Evolutionary conservation across 371 early-diverging fungal species (phyloP).

Genomic region (Mortierella sp.): DNA sequence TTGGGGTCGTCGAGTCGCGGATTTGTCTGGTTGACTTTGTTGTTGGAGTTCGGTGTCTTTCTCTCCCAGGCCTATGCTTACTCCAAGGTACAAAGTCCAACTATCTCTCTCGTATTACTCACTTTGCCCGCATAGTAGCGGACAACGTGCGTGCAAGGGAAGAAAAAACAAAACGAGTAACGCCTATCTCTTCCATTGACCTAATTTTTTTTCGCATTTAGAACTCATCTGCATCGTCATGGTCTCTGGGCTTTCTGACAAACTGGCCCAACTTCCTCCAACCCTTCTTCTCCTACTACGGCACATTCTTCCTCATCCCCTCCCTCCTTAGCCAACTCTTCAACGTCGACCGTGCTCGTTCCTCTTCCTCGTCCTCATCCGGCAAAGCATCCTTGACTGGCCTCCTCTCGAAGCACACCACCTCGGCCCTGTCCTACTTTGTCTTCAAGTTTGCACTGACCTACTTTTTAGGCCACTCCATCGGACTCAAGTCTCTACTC

Average conservation of each 20-base stretch:
- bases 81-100: neutral
- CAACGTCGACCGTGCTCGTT: slow-evolving; percentile 15
- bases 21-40: slow-evolving; percentile 22
- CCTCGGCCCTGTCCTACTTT: slow-evolving; percentile 37
- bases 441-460: slow-evolving; percentile 45
- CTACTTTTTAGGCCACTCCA: slow-evolving; percentile 20
- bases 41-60: slow-evolving; percentile 13
- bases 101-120: neutral
- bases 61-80: neutral
- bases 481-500: slow-evolving; percentile 1
- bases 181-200: neutral
- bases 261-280: slow-evolving; percentile 26
- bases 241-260: slow-evolving; percentile 13
- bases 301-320: slow-evolving; percentile 25
- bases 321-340: slow-evolving; percentile 34
- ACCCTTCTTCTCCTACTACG: slow-evolving; percentile 34
- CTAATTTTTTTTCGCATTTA: neutral
- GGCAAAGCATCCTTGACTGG: slow-evolving; percentile 7
- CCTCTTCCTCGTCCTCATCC: neutral
- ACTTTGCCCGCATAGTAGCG: too few species aligned
- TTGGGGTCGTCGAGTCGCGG: slow-evolving; percentile 20
- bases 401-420: slow-evolving; percentile 19
- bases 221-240: neutral
- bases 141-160: neutral
- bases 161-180: neutral